Evolutionary conservation across 2,329 filamentous ascomycete genomes (phyloP).

Genomic region (Thermothelomyces thermophilus): DNA sequence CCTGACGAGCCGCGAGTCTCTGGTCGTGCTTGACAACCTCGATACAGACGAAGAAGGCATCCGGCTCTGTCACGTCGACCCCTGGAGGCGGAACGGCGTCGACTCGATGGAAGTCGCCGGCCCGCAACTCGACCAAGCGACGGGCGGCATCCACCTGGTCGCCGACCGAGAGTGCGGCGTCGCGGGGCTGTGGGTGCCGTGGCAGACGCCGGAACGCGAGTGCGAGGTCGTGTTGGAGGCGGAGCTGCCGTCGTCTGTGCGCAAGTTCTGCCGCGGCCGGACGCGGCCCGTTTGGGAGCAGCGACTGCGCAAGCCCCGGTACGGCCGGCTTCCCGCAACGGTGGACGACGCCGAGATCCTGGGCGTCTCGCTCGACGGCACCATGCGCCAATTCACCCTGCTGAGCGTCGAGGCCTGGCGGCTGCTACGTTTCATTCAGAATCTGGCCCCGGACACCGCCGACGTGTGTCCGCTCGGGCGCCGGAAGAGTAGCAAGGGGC

Average conservation of each 20-base stretch:
- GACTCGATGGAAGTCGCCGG: conserved; percentile 43
- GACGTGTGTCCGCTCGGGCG: conserved; percentile 40
- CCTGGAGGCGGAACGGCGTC: conserved; percentile 36
- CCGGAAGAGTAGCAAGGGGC: too few relatives aligned
- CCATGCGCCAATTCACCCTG: conserved; percentile 62
- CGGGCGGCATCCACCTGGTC: conserved; percentile 39
- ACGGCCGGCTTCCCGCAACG: conserved; percentile 38
- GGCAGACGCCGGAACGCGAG: conserved; percentile 34
- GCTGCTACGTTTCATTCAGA: conserved; percentile 67
- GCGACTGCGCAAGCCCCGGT: conserved; percentile 31
- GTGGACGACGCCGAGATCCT: conserved; percentile 47
- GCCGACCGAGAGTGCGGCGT: conserved; percentile 43
- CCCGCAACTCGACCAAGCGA: conserved; percentile 20
- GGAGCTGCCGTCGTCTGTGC: conserved; percentile 48
- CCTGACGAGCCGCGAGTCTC: conserved; percentile 48
- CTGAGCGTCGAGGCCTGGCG: conserved; percentile 57
- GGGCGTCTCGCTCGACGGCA: conserved; percentile 63
- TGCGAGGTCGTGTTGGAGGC: conserved; percentile 49
- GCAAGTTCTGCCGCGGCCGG: conserved; percentile 47
- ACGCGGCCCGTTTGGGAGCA: conserved; percentile 48
- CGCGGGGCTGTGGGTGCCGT: conserved; percentile 46
- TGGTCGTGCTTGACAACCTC: conserved; percentile 47
- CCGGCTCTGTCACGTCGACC: conserved; percentile 40
- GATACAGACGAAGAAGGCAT: conserved; percentile 32
- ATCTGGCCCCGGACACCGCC: conserved; percentile 48